Percentiles rank a stretch among this genome's conserved stretches.
phyloP scores from a whole-genome alignment of 306 rosid species.

The Luffa acutangula region DNA sequence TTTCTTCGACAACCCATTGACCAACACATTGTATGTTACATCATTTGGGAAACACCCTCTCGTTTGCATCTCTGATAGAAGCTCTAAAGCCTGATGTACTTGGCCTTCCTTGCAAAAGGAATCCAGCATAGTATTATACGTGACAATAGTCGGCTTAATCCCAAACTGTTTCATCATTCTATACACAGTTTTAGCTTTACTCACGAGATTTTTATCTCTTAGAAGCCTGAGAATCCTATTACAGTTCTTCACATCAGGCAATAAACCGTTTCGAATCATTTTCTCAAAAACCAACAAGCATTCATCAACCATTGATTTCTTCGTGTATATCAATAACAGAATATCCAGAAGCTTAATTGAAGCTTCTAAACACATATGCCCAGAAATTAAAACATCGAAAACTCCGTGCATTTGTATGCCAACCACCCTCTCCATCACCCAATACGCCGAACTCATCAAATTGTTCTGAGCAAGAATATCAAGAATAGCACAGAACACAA shows the following conservation, averaged over 20 bases:
- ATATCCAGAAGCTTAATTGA: constrained; percentile 47
- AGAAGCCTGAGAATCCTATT: constrained; percentile 63
- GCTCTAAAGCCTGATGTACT: constrained; percentile 36
- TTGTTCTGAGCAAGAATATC: constrained; percentile 47
- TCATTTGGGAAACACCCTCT: constrained; percentile 37
- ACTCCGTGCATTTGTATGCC: constrained; percentile 20
- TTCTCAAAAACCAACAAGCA: constrained; percentile 35
- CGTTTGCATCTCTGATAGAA: constrained; percentile 40
- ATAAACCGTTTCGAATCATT: constrained; percentile 45
- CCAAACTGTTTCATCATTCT: constrained; percentile 45
- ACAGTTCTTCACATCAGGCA: constrained; percentile 63
- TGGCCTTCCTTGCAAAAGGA: constrained; percentile 57
- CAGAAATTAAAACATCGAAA: constrained; percentile 28
- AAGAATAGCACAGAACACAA: constrained; percentile 36
- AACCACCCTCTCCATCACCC: constrained; percentile 50
- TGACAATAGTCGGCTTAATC: constrained; percentile 39
- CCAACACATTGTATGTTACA: constrained; percentile 51
- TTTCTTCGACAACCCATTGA: constrained; percentile 50
- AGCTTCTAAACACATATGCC: constrained; percentile 18
- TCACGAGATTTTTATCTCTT: constrained; percentile 28
- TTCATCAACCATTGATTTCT: constrained; percentile 38
- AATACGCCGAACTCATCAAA: constrained; percentile 37
- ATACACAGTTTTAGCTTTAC: constrained; percentile 38
- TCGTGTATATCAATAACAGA: constrained; percentile 36
- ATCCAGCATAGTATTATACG: constrained; percentile 62